These are phyloP conservation scores for Plasmodium gallinaceum DNA, from an alignment of 169 alveolate species.

Conservation along the genomic window DNA sequence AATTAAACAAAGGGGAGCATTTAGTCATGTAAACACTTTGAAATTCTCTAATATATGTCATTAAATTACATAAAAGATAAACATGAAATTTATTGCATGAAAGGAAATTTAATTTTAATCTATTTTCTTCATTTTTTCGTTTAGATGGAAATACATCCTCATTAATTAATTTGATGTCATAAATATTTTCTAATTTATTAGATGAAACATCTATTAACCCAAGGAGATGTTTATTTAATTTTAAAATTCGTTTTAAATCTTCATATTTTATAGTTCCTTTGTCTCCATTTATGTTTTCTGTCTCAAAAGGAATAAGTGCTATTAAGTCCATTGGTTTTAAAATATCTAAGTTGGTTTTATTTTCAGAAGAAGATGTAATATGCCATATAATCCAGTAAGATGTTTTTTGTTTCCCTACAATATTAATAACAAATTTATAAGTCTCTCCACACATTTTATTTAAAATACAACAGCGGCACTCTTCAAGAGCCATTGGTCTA, in stretches of 20 bases:
- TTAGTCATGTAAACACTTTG: conserved; percentile 58
- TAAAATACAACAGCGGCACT: conserved; percentile 47
- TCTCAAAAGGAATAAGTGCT: conserved; percentile 56
- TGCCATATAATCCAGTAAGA: conserved; percentile 65
- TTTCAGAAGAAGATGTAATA: conserved; percentile 20
- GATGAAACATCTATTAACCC: conserved; percentile 64
- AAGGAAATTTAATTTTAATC: conserved; percentile 54
- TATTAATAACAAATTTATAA: conserved; percentile 19
- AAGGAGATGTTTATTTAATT: conserved; percentile 45
- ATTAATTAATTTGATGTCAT: conserved; percentile 60
- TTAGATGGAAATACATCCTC: conserved; percentile 45
- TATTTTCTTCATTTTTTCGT: conserved; percentile 14
- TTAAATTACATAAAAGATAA: conserved; percentile 49
- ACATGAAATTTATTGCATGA: conserved; percentile 55
- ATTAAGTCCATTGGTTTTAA: conserved; percentile 73
- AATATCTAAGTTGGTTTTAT: conserved; percentile 15
- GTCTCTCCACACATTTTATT: conserved; percentile 61
- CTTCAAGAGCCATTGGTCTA: conserved; percentile 71
- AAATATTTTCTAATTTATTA: conserved; percentile 54
- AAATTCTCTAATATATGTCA: conserved; percentile 75
- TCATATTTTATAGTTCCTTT: conserved; percentile 51
- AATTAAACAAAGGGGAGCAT: conserved; percentile 35
- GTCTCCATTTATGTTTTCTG: conserved; percentile 8
- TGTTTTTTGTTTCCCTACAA: conserved; percentile 60
- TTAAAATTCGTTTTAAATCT: conserved; percentile 44